These are phyloP conservation scores for Hypoxylon intermedium DNA, from an alignment of 495 filamentous ascomycete species.

Conservation along the genomic window DNA sequence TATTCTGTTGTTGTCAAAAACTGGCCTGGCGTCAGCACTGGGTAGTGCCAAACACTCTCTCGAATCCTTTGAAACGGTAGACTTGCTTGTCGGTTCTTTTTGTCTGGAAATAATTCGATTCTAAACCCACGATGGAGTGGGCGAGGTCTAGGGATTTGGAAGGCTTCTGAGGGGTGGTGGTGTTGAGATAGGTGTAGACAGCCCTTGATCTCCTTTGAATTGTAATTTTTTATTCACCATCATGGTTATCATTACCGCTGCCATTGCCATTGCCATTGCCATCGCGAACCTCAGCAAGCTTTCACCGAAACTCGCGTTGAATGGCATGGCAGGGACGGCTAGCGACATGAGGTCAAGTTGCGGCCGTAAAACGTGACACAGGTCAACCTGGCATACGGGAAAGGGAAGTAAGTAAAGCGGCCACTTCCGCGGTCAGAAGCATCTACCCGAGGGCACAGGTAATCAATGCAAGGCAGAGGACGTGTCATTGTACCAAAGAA, in stretches of 20 bases:
- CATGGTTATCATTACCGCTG: no score
- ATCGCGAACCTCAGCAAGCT: neutral
- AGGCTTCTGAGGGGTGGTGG: conserved; percentile 5
- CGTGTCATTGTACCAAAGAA: conserved; percentile 22
- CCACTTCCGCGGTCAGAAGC: conserved; percentile 37
- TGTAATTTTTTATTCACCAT: conserved; percentile 2
- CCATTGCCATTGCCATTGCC: neutral
- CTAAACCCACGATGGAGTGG: conserved; percentile 6
- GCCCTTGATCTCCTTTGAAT: conserved; percentile 29
- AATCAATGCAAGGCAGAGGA: conserved; percentile 38
- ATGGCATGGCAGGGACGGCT: conserved; percentile 33
- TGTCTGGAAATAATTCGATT: conserved; percentile 15
- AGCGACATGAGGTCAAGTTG: conserved; percentile 33
- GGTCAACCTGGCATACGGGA: conserved; percentile 34
- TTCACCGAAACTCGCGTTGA: conserved; percentile 35
- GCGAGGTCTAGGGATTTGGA: conserved; percentile 11
- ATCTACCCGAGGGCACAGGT: conserved; percentile 32
- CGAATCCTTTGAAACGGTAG: conserved; percentile 8
- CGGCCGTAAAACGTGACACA: conserved; percentile 37
- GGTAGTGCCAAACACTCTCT: conserved; percentile 5
- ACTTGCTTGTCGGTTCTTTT: conserved; percentile 1
- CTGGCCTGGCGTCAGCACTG: conserved; percentile 30
- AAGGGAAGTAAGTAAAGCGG: conserved; percentile 33
- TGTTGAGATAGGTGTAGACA: conserved; percentile 29
- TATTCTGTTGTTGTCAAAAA: conserved; percentile 12